A percentile compares a stretch with the other conserved stretches of the same genome.
phyloP scores from a whole-genome alignment of 805 yeast species.

The Ascoidea rubescens region DNA sequence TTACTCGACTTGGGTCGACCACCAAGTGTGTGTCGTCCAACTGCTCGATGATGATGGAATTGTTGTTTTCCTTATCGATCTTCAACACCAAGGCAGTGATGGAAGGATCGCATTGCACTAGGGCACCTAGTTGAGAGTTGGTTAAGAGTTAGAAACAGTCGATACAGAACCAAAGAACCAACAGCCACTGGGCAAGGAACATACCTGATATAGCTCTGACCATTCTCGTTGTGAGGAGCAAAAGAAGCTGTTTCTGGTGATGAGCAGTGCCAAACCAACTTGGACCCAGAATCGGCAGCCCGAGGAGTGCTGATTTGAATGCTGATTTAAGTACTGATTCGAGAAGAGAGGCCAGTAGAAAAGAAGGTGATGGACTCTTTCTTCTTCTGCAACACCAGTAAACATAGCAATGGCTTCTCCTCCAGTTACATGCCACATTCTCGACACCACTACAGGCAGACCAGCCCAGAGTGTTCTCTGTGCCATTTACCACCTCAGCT shows the following conservation, averaged over 20 bases:
- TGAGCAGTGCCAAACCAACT: too few relatives aligned
- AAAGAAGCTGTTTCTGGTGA: too few relatives aligned
- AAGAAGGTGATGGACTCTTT: too few relatives aligned
- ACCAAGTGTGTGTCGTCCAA: constrained; percentile 83
- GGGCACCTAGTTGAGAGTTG: constrained; percentile 16
- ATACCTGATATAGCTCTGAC: too few relatives aligned
- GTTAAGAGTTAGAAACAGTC: background rate
- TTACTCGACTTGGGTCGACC: constrained; percentile 64
- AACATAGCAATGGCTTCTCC: constrained; percentile 1
- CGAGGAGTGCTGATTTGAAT: too few relatives aligned
- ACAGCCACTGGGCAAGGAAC: too few relatives aligned
- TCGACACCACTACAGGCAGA: constrained; percentile 71
- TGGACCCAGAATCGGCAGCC: too few relatives aligned
- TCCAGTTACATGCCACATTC: constrained; percentile 80
- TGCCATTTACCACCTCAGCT: constrained; percentile 28
- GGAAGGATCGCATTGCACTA: constrained; percentile 74
- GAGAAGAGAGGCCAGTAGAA: too few relatives aligned
- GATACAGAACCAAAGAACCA: too few relatives aligned
- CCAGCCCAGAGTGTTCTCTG: constrained; percentile 76
- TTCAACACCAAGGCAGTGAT: constrained; percentile 72
- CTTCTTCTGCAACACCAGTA: background rate
- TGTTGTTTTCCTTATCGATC: constrained; percentile 62
- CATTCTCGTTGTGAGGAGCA: too few relatives aligned
- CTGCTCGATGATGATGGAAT: constrained; percentile 56
- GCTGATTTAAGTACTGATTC: too few relatives aligned